phyloP scores from a whole-genome alignment of 163 green algal genomes.

The Chloromonas sp. region DNA sequence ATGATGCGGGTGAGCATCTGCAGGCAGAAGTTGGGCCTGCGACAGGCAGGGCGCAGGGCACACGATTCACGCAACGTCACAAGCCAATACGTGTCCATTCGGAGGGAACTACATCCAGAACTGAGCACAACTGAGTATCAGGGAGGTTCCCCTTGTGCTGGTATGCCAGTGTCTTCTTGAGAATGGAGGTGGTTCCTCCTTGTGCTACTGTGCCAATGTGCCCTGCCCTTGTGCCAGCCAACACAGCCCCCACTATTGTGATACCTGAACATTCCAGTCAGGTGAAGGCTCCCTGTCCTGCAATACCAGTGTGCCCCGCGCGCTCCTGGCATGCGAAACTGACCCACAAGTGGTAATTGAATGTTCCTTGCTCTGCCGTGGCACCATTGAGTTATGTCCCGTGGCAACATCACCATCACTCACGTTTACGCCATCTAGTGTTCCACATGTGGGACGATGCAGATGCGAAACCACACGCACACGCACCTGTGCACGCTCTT shows the following conservation, averaged over 20 bases:
- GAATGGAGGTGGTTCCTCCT: too few relatives aligned
- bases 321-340: too few relatives aligned
- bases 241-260: too few relatives aligned
- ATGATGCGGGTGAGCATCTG: constrained; percentile 31
- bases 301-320: too few relatives aligned
- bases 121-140: neutral
- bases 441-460: too few relatives aligned
- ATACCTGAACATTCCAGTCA: too few relatives aligned
- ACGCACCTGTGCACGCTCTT: neutral
- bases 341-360: too few relatives aligned
- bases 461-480: neutral
- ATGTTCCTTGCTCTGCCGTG: too few relatives aligned
- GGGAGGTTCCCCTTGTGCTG: too few relatives aligned
- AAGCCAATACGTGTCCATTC: neutral
- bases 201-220: neutral
- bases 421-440: neutral
- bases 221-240: neutral
- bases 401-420: neutral
- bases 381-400: too few relatives aligned
- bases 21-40: constrained; percentile 29
- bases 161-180: too few relatives aligned
- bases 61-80: neutral
- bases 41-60: neutral
- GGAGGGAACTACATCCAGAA: neutral
- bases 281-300: too few relatives aligned